phyloP scores from a whole-genome alignment of 169 alveolate genomes.

The Plasmodium malariae region DNA sequence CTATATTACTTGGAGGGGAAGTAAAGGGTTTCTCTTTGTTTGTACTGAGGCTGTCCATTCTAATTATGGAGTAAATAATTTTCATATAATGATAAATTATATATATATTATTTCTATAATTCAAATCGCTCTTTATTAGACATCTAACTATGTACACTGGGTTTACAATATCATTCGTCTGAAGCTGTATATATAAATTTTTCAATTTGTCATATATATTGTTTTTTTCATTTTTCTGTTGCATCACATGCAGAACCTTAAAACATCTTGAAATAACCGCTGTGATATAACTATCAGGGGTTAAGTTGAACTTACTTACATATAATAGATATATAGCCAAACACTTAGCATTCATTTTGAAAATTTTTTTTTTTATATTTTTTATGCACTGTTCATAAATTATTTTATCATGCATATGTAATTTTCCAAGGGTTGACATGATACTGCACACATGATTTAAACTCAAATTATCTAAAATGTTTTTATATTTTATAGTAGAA shows the following conservation, averaged over 20 bases:
- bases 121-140: conserved; percentile 34
- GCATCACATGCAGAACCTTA: background rate
- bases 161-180: conserved; percentile 39
- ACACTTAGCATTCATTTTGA: conserved; percentile 44
- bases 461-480: conserved; percentile 40
- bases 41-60: too few species aligned
- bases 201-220: background rate
- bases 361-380: conserved; percentile 46
- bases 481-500: background rate
- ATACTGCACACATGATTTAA: conserved; percentile 34
- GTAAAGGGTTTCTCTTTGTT: too few species aligned
- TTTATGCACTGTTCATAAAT: conserved; percentile 45
- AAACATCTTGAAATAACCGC: conserved; percentile 19
- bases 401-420: conserved; percentile 29
- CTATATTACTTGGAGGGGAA: conserved; percentile 15
- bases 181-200: conserved; percentile 5
- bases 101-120: background rate
- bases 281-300: conserved; percentile 41
- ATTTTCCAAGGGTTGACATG: conserved; percentile 31
- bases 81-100: conserved; percentile 25
- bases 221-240: background rate
- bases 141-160: conserved; percentile 53
- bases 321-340: conserved; percentile 48
- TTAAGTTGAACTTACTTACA: conserved; percentile 49
- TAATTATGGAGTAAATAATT: too few species aligned